Conservation (phyloP, 2,329 filamentous ascomycete genomes). For the Arachnomyces sp. region DNA sequence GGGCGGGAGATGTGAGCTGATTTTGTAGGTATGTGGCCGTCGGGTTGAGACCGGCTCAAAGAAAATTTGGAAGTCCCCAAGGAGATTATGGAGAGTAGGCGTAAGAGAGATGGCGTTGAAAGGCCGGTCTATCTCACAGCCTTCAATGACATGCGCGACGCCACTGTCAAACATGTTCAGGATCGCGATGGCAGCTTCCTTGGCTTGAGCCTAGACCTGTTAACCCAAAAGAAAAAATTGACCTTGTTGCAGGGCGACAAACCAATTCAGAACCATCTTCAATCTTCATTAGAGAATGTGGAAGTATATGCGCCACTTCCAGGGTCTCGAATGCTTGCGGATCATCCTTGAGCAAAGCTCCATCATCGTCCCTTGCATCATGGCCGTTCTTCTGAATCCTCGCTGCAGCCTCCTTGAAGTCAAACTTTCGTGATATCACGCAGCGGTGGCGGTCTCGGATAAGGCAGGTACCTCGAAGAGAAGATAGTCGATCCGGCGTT, state of each 20-base stretch:
- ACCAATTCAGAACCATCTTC: constrained; percentile 10
- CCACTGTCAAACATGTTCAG: constrained; percentile 38
- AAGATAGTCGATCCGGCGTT: constrained; percentile 9
- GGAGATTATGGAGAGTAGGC: no score
- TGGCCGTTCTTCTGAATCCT: constrained; percentile 7
- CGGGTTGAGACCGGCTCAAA: neutral
- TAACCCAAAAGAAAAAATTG: neutral
- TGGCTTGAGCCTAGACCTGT: constrained; percentile 15
- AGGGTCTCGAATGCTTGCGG: constrained; percentile 8
- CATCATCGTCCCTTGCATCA: constrained; percentile 14
- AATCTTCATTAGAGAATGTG: constrained; percentile 12
- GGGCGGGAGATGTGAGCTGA: constrained; percentile 16
- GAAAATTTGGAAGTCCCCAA: no score
- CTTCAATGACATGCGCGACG: constrained; percentile 30
- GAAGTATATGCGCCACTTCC: constrained; percentile 16
- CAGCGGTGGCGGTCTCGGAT: constrained; percentile 14
- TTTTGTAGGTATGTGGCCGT: constrained; percentile 19
- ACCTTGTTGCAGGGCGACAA: neutral
- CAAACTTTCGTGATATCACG: constrained; percentile 14
- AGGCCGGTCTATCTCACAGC: constrained; percentile 31
- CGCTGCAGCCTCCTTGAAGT: constrained; percentile 9
- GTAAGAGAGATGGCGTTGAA: constrained; percentile 26
- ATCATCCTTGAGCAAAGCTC: constrained; percentile 7
- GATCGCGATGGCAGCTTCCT: constrained; percentile 27
- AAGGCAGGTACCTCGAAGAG: constrained; percentile 11